phyloP scores from a whole-genome alignment of 805 yeast species.

The Brettanomyces sp. region DNA sequence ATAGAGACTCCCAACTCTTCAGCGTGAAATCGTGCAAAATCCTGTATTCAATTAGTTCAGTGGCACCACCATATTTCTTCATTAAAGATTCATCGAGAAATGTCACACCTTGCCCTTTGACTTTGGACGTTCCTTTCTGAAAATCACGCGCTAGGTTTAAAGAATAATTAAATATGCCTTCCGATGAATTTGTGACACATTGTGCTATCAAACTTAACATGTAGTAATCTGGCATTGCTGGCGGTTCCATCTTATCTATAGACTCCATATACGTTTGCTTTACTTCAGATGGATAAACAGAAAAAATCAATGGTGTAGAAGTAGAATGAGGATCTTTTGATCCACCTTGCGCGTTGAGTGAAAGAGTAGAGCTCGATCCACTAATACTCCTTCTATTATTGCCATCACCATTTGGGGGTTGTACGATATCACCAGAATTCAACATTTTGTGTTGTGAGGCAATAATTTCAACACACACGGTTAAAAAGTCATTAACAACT shows the following conservation, averaged over 20 bases:
- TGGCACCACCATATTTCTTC: constrained; percentile 4
- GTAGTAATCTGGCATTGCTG: constrained; percentile 56
- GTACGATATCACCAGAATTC: constrained; percentile 26
- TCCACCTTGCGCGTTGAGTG: background rate
- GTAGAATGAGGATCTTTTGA: constrained; percentile 2
- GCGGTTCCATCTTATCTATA: constrained; percentile 75
- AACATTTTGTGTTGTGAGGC: constrained; percentile 25
- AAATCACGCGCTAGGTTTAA: constrained; percentile 26
- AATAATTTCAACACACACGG: constrained; percentile 30
- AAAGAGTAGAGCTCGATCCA: constrained; percentile 8
- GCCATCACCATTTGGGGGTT: constrained; percentile 14
- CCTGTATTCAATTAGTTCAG: constrained; percentile 5
- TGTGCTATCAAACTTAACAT: constrained; percentile 46
- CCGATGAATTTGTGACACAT: constrained; percentile 47
- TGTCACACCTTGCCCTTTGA: constrained; percentile 5
- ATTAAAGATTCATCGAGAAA: constrained; percentile 17
- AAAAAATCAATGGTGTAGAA: constrained; percentile 21
- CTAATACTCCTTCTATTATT: constrained; percentile 1
- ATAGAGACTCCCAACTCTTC: constrained; percentile 30
- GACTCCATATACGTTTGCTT: constrained; percentile 60
- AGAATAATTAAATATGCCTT: constrained; percentile 55
- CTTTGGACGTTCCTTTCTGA: background rate
- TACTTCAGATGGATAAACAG: constrained; percentile 33
- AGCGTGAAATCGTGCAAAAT: constrained; percentile 20
- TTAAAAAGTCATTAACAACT: constrained; percentile 48